phyloP scores from a whole-genome alignment of 2,329 filamentous ascomycete genomes.

The Zymoseptoria pseudotritici region DNA sequence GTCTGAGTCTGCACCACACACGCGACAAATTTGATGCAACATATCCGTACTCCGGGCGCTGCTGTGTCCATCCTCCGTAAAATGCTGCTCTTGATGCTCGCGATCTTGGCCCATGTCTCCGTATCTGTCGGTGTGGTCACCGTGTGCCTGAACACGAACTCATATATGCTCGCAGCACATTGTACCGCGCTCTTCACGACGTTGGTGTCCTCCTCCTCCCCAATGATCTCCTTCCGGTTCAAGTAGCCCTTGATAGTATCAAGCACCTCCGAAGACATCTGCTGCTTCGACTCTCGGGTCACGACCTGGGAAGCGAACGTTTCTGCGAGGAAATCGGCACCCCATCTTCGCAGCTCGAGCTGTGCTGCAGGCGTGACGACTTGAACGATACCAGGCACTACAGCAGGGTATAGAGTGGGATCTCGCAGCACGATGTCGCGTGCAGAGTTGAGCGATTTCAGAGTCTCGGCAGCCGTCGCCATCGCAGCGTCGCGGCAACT shows the following conservation, averaged over 20 bases:
- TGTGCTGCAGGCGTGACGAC: constrained; percentile 70
- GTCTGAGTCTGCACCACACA: constrained; percentile 88
- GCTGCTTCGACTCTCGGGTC: constrained; percentile 68
- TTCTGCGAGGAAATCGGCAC: constrained; percentile 89
- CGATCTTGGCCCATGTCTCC: constrained; percentile 80
- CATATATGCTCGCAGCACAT: constrained; percentile 85
- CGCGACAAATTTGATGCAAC: constrained; percentile 96
- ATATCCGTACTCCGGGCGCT: constrained; percentile 69
- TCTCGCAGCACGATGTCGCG: constrained; percentile 84
- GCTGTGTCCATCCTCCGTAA: constrained; percentile 80
- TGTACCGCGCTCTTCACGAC: constrained; percentile 84
- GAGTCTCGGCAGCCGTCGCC: constrained; percentile 53
- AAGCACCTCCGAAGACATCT: constrained; percentile 60
- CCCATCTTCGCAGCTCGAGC: constrained; percentile 87
- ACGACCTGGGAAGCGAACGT: constrained; percentile 90
- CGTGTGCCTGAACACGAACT: constrained; percentile 83
- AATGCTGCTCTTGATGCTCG: constrained; percentile 80
- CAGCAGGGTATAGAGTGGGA: constrained; percentile 79
- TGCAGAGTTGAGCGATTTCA: constrained; percentile 82
- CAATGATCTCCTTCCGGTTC: constrained; percentile 44
- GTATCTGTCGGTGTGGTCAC: constrained; percentile 78
- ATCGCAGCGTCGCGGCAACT: constrained; percentile 13
- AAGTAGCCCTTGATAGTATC: constrained; percentile 56
- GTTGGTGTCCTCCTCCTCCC: constrained; percentile 59
- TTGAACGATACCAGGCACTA: constrained; percentile 86